phyloP scores from a whole-genome alignment of 1,139 yeast genomes.

The Yamadazyma trypodendri region DNA sequence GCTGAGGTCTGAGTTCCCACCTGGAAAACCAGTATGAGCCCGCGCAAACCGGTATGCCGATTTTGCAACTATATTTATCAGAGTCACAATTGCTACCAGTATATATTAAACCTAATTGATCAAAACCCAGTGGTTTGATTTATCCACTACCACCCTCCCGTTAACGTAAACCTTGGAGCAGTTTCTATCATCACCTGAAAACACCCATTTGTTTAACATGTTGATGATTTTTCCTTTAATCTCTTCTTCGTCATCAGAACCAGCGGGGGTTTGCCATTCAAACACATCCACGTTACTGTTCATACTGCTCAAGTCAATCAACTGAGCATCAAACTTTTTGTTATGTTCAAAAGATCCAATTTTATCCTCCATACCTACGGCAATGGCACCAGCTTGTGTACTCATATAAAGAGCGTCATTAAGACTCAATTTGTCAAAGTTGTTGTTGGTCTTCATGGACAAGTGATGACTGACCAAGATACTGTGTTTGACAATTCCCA shows the following conservation, averaged over 20 bases:
- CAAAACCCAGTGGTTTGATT: constrained; percentile 34
- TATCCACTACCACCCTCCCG: constrained; percentile 60
- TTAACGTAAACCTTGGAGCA: constrained; percentile 78
- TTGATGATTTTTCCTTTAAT: constrained; percentile 39
- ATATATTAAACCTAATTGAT: constrained; percentile 18
- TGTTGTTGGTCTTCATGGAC: constrained; percentile 51
- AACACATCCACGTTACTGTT: constrained; percentile 72
- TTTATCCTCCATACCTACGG: constrained; percentile 54
- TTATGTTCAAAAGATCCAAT: constrained; percentile 77
- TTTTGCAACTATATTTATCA: too few relatives aligned
- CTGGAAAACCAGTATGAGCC: neutral
- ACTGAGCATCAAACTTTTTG: constrained; percentile 81
- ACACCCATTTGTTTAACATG: constrained; percentile 86
- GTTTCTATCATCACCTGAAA: constrained; percentile 91
- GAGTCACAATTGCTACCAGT: too few relatives aligned
- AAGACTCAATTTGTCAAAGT: constrained; percentile 50
- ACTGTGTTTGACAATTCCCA: constrained; percentile 75
- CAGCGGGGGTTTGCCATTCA: constrained; percentile 54
- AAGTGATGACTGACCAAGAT: constrained; percentile 81
- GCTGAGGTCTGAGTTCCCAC: constrained; percentile 4
- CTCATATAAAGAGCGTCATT: constrained; percentile 78
- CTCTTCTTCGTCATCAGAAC: constrained; percentile 13
- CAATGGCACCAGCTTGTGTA: constrained; percentile 88
- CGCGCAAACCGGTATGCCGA: neutral
- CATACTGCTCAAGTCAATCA: constrained; percentile 55